Percentiles rank a stretch among this genome's conserved stretches.
These are phyloP conservation scores for Hemileia vastatrix DNA, from an alignment of 1,284 basidiomycete genomes.

Conservation along the genomic window DNA sequence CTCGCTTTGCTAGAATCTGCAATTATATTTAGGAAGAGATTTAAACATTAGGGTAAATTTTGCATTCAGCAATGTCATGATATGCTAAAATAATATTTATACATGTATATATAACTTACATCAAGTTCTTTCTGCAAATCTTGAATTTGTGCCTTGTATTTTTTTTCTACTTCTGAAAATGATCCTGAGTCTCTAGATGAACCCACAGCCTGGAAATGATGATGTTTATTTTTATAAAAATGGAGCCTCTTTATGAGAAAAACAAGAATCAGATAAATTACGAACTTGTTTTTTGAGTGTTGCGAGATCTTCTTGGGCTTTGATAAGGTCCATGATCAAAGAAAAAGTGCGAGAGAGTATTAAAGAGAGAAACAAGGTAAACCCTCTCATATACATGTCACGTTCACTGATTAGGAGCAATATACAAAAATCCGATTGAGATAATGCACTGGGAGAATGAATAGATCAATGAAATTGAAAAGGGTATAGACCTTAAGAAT, in stretches of 20 bases:
- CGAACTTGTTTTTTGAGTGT: constrained; percentile 63
- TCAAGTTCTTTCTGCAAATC: constrained; percentile 21
- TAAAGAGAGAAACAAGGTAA: constrained; percentile 80
- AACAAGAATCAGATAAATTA: constrained; percentile 21
- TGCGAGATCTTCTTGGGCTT: constrained; percentile 75
- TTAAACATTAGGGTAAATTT: no score
- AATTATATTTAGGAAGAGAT: no score
- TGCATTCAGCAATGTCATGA: no score
- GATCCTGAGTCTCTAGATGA: constrained; percentile 14
- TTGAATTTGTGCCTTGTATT: constrained; percentile 17
- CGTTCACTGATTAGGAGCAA: constrained; percentile 3
- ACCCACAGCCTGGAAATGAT: constrained; percentile 4
- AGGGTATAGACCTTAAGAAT: constrained; percentile 31
- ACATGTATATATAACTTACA: no score
- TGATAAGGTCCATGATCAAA: constrained; percentile 80
- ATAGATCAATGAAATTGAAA: not conserved
- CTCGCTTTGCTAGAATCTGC: no score
- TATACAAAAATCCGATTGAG: not conserved
- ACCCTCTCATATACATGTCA: constrained; percentile 30
- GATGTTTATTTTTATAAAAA: no score
- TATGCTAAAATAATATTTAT: no score
- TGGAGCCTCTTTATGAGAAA: no score
- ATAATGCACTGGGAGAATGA: not conserved
- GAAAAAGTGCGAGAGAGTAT: constrained; percentile 85
- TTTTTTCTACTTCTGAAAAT: constrained; percentile 19